These are phyloP conservation scores for Epichloe hybrida DNA, from an alignment of 2,329 filamentous ascomycete species.

Conservation along the genomic window DNA sequence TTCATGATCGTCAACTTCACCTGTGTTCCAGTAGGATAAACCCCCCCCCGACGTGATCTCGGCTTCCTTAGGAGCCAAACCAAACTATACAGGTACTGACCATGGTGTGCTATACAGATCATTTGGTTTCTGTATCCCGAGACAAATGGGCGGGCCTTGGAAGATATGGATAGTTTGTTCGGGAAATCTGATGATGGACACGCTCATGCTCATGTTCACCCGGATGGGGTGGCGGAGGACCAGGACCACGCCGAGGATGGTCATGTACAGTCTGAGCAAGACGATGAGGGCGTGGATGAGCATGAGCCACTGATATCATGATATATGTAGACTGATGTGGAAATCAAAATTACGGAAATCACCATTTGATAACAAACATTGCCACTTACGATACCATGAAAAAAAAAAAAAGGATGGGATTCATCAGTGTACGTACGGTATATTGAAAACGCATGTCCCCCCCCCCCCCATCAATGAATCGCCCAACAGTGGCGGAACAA, in stretches of 20 bases:
- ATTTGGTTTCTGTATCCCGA: slow-evolving; percentile 31
- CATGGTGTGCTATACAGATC: slow-evolving; percentile 13
- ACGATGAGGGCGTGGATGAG: slow-evolving; percentile 6
- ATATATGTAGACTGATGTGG: not conserved
- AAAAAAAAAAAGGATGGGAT: not conserved
- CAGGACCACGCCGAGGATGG: not conserved
- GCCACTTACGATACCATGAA: not conserved
- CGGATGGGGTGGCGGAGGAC: not conserved
- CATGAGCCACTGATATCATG: slow-evolving; percentile 3
- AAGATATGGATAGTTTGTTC: slow-evolving; percentile 33
- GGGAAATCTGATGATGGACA: slow-evolving; percentile 7
- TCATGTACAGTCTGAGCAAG: not conserved
- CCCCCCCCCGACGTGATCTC: too few species aligned
- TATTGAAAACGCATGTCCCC: not conserved
- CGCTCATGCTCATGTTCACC: not conserved
- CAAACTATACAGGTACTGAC: not conserved
- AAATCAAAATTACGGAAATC: too few species aligned
- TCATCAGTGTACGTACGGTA: too few species aligned
- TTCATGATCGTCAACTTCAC: slow-evolving; percentile 28
- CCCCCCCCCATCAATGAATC: not conserved
- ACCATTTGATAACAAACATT: too few species aligned
- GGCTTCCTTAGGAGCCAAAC: not conserved
- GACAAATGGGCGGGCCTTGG: slow-evolving; percentile 27
- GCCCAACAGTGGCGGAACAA: not conserved
- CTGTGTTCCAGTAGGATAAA: slow-evolving; percentile 6